A percentile compares a stretch with the other conserved stretches of the same genome.
phyloP scores from a whole-genome alignment of 2,329 filamentous ascomycete genomes.

The Penicillium italicum region DNA sequence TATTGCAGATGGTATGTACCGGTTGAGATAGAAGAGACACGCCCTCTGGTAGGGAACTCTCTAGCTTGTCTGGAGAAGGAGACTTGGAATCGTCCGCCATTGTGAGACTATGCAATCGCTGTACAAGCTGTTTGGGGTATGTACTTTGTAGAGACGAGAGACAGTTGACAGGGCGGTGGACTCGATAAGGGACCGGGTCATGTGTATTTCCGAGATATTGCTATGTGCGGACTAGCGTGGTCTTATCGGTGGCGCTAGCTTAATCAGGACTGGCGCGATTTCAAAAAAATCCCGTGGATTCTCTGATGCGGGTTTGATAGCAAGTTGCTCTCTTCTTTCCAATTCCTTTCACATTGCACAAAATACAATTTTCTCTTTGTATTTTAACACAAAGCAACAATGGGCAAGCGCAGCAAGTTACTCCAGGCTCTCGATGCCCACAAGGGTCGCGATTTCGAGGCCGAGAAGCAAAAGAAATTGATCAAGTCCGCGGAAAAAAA shows the following conservation, averaged over 20 bases:
- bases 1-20: slow-evolving; percentile 9
- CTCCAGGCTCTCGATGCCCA: slow-evolving; percentile 56
- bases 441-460: slow-evolving; percentile 64
- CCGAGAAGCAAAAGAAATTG: slow-evolving; percentile 73
- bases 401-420: slow-evolving; percentile 57
- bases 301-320: slow-evolving; percentile 17
- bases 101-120: slow-evolving; percentile 3
- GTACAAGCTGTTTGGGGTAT: not conserved
- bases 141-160: not conserved
- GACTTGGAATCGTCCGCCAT: slow-evolving; percentile 24
- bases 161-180: not conserved
- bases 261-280: slow-evolving; percentile 20
- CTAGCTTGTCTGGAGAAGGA: slow-evolving; percentile 17
- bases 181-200: slow-evolving; percentile 29
- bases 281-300: slow-evolving; percentile 36
- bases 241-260: slow-evolving; percentile 25
- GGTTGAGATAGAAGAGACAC: slow-evolving; percentile 26
- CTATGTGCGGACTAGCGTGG: slow-evolving; percentile 3
- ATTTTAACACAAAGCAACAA: slow-evolving; percentile 18
- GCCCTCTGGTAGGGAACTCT: slow-evolving; percentile 9
- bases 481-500: slow-evolving; percentile 48
- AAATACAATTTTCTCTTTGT: slow-evolving; percentile 10
- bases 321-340: slow-evolving; percentile 10
- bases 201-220: slow-evolving; percentile 20
- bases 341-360: slow-evolving; percentile 8